Percentiles rank a stretch among this genome's conserved stretches.
Conservation (phyloP, 2,329 filamentous ascomycete genomes). For the Pestalotiopsis sp. region DNA sequence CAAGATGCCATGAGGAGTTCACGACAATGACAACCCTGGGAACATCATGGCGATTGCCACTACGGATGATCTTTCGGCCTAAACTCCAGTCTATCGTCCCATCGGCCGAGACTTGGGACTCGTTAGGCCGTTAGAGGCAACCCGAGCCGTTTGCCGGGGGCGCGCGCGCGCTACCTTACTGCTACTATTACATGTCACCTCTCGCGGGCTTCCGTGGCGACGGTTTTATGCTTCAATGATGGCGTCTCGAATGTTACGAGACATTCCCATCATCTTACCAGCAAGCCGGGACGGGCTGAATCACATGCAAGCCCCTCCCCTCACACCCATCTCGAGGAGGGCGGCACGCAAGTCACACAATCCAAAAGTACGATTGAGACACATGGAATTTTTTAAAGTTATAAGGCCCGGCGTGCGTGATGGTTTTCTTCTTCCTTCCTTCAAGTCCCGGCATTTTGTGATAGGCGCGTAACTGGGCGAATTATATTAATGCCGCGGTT, state of each 20-base stretch:
- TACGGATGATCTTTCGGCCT: not conserved
- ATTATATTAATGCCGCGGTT: not conserved
- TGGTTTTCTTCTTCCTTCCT: not conserved
- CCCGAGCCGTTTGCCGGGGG: not conserved
- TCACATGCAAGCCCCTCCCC: not conserved
- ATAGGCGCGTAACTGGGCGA: not conserved
- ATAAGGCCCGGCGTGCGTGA: not conserved
- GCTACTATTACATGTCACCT: not conserved
- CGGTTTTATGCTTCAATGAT: constrained; percentile 1
- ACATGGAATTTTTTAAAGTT: not conserved
- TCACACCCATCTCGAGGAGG: not conserved
- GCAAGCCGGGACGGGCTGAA: not conserved
- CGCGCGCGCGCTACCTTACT: not conserved
- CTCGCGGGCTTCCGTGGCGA: not conserved
- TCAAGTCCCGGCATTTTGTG: not conserved
- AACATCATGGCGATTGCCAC: not conserved
- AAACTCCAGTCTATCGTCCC: not conserved
- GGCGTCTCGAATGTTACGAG: not conserved
- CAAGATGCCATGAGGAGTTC: not conserved
- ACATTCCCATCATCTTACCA: not conserved
- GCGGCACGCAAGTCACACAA: not conserved
- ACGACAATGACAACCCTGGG: not conserved
- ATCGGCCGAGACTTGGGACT: not conserved
- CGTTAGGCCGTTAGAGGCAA: not conserved
- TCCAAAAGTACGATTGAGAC: not conserved